These are phyloP conservation scores for Cicer yamashitae DNA, from an alignment of 306 rosid genomes.

Conservation along the genomic window DNA sequence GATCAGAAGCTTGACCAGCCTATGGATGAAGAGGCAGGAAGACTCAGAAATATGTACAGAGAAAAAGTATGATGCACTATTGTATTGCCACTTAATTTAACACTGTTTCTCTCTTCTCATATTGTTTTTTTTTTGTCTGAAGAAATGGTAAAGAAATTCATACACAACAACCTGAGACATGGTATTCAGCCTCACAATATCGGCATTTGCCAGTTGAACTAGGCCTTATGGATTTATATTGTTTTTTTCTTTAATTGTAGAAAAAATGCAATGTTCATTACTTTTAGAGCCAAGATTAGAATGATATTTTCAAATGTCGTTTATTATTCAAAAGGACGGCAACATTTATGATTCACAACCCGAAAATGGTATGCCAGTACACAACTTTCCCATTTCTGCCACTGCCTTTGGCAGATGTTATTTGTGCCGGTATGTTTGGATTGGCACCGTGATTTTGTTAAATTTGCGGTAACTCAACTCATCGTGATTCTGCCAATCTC, in stretches of 20 bases:
- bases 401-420: not conserved
- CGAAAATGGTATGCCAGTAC: not conserved
- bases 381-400: not conserved
- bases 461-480: too few relatives aligned
- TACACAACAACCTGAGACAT: too few relatives aligned
- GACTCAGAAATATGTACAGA: slow-evolving; percentile 85
- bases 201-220: too few relatives aligned
- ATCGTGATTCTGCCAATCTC: too few relatives aligned
- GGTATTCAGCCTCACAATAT: too few relatives aligned
- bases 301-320: not conserved
- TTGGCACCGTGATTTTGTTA: too few relatives aligned
- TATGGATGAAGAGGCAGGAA: slow-evolving; percentile 95
- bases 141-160: too few relatives aligned
- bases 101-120: slow-evolving; percentile 12
- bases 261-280: too few relatives aligned
- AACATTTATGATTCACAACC: not conserved
- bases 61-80: slow-evolving; percentile 67
- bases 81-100: slow-evolving; percentile 18
- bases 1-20: slow-evolving; percentile 94
- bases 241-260: not conserved
- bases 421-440: too few relatives aligned
- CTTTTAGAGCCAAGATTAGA: not conserved
- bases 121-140: not conserved
- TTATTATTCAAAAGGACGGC: not conserved
- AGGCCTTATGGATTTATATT: not conserved